phyloP scores from a whole-genome alignment of 768 basidiomycete species.

The Russula sp. region DNA sequence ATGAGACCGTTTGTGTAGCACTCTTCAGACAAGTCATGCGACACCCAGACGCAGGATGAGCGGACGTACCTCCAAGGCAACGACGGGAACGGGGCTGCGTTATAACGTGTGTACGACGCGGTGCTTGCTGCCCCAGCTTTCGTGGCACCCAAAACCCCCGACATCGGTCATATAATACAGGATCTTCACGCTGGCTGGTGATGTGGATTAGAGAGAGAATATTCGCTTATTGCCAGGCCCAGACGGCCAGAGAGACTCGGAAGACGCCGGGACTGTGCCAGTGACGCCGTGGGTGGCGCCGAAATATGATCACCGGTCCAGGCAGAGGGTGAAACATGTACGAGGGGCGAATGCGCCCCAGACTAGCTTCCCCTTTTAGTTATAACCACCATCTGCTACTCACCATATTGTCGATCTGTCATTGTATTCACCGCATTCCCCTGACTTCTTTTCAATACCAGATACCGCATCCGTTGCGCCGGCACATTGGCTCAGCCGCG shows the following conservation, averaged over 20 bases:
- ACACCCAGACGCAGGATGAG: neutral
- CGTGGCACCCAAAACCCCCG: conserved; percentile 42
- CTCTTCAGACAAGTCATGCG: conserved; percentile 46
- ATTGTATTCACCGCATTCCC: neutral
- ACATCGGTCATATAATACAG: too few relatives aligned
- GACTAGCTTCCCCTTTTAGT: neutral
- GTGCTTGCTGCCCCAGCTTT: conserved; percentile 53
- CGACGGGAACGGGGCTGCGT: conserved; percentile 64
- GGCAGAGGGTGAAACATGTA: too few relatives aligned
- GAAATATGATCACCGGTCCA: too few relatives aligned
- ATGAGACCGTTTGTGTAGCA: conserved; percentile 69
- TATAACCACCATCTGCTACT: neutral
- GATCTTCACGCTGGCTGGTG: too few relatives aligned
- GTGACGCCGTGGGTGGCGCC: too few relatives aligned
- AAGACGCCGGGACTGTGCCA: too few relatives aligned
- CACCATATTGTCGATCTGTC: neutral
- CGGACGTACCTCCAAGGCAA: conserved; percentile 67
- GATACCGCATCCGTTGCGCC: conserved; percentile 69
- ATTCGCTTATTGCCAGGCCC: too few relatives aligned
- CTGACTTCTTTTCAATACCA: conserved; percentile 56
- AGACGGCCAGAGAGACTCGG: too few relatives aligned
- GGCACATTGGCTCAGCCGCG: conserved; percentile 46
- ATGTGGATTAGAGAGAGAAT: too few relatives aligned
- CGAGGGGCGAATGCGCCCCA: too few relatives aligned
- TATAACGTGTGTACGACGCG: conserved; percentile 69